Base-by-base conservation (phyloP, 78 protist species). In the Goniomonas avonlea region DNA sequence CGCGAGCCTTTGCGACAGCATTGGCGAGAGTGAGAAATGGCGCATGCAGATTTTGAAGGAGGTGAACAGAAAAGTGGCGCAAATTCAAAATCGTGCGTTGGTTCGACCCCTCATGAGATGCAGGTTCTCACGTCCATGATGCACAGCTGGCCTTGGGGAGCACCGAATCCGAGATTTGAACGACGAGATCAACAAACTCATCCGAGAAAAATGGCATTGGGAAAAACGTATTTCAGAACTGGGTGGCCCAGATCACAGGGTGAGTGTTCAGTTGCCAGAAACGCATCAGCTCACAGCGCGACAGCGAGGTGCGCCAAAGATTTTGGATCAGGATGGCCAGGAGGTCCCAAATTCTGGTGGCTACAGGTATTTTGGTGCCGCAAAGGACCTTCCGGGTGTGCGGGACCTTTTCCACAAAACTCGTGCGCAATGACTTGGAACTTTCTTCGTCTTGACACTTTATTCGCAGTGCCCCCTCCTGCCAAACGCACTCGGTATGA, bases 361-460 rank as follows among this genome's bases (percentile, higher is more conserved):
- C 11, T 73, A 73, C 59, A 85, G 83, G 45, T 95, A 95, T 79
- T 95, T 87, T 38, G 98, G 98, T n/a, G 97, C 94, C 25, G 98
- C 98, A 27, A 70, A 58, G 34, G 85, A 94, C 25, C 75, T 95
- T 31, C 97, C 97, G 0, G 98, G 98, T 17, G 98, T 95, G 11
- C 68, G 87, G 1, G 97, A 95, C 73, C 79, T 95, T 32, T 88
- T 89, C 84, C 7, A 41, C 38, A 25, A 31, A 31, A 3, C 43
- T 5, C 15, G 7, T n/a, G 35, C 53, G 5, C 31, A 11, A 18
- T 5, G 18, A 2, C 47, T n/a, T n/a, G n/a, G n/a, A n/a, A n/a
- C n/a, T n/a, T n/a, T n/a, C n/a, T 61, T 7, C 34, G 5, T 11
- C 5, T 29, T 3, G 15, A 3, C 3, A 18, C 18, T 23, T 41